Conservation (phyloP, 352 stramenopile genomes). For the Phytopythium chamaehyphon region DNA sequence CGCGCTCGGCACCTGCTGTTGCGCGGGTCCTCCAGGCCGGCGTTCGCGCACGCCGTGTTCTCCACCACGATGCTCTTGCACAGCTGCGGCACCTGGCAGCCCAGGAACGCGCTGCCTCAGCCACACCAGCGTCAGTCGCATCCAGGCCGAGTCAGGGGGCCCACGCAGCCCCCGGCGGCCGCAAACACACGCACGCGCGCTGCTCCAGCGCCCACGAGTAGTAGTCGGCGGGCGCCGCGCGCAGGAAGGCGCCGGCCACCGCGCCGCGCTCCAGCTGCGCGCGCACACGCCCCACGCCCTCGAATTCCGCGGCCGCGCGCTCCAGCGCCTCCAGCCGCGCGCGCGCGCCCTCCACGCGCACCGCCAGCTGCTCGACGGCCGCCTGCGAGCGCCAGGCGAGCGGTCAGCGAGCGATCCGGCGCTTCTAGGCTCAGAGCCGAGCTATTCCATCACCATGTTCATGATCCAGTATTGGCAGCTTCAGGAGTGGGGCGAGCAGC, state of each 20-base stretch:
- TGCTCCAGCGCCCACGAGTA: slow-evolving; percentile 70
- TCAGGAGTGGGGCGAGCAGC: too few species aligned
- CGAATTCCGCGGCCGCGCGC: slow-evolving; percentile 39
- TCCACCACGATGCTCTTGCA: slow-evolving; percentile 91
- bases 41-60: slow-evolving; percentile 74
- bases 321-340: slow-evolving; percentile 41
- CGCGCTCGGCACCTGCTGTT: slow-evolving; percentile 74
- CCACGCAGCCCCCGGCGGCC: too few species aligned
- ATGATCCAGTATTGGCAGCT: too few species aligned
- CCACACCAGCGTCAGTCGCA: slow-evolving; percentile 2
- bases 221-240: slow-evolving; percentile 64
- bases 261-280: slow-evolving; percentile 35
- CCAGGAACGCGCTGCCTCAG: slow-evolving; percentile 45
- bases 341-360: slow-evolving; percentile 23
- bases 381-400: background rate
- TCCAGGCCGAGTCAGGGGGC: too few species aligned
- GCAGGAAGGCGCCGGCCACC: slow-evolving; percentile 57
- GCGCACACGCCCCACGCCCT: slow-evolving; percentile 45
- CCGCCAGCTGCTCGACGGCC: slow-evolving; percentile 29
- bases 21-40: slow-evolving; percentile 42
- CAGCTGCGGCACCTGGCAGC: slow-evolving; percentile 61
- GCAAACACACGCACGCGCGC: slow-evolving; percentile 56
- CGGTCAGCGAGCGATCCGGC: slow-evolving; percentile 1
- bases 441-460: too few species aligned
- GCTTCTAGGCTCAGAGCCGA: too few species aligned